Percentiles rank a stretch among this genome's conserved stretches.
phyloP scores from a whole-genome alignment of 176 grass and related monocot species.

The Bolboschoenus planiculmis region DNA sequence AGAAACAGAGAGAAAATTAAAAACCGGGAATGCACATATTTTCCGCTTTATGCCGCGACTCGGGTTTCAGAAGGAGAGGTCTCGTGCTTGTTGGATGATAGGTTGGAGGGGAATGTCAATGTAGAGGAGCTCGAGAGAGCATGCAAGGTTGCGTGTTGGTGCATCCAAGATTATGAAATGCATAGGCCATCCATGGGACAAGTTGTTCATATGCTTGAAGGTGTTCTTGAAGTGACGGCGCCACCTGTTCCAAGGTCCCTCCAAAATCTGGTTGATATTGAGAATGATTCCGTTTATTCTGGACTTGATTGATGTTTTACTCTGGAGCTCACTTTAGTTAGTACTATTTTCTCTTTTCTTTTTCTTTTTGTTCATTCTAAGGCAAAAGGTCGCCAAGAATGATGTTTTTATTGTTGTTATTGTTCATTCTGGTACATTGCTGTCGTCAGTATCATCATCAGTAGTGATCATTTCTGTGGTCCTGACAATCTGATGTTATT shows the following conservation, averaged over 20 bases:
- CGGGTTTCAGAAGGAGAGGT: slow-evolving; percentile 18
- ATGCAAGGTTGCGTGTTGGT: slow-evolving; percentile 42
- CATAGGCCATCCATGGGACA: slow-evolving; percentile 29
- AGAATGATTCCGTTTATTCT: background rate
- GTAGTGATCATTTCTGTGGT: too few relatives aligned
- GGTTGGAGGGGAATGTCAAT: slow-evolving; percentile 19
- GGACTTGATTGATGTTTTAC: too few relatives aligned
- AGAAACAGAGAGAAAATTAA: slow-evolving; percentile 25
- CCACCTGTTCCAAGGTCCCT: slow-evolving; percentile 23
- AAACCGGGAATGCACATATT: slow-evolving; percentile 12
- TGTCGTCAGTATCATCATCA: too few relatives aligned
- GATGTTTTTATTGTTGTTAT: too few relatives aligned
- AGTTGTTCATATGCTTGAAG: slow-evolving; percentile 39
- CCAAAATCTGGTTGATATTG: slow-evolving; percentile 27
- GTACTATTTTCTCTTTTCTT: too few relatives aligned
- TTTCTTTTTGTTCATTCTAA: too few relatives aligned
- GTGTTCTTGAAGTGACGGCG: slow-evolving; percentile 3
- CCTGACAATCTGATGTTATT: too few relatives aligned
- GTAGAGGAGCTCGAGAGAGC: slow-evolving; percentile 20
- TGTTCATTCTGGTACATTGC: too few relatives aligned
- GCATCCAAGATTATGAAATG: slow-evolving; percentile 39
- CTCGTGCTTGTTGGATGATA: slow-evolving; percentile 23
- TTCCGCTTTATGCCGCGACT: slow-evolving; percentile 33
- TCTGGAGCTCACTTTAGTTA: too few relatives aligned
- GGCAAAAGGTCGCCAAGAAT: too few relatives aligned